These are phyloP conservation scores for Calonectria leucothoes DNA, from an alignment of 2,329 filamentous ascomycete genomes.

Conservation along the genomic window DNA sequence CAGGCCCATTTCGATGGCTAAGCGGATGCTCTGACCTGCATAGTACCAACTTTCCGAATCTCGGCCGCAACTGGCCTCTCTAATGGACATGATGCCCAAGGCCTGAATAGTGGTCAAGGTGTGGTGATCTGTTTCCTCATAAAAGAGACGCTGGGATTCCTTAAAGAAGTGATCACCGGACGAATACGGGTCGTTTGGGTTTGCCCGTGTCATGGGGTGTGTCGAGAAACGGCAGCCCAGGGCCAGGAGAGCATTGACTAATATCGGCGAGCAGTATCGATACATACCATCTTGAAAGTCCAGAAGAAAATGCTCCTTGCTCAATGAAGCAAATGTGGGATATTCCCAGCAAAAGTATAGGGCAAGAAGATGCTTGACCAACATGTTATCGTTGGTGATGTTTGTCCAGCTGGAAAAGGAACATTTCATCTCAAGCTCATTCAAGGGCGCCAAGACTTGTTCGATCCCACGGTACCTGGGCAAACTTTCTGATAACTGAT, in stretches of 20 bases:
- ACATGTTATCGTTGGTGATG: conserved; percentile 66
- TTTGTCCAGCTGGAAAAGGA: conserved; percentile 67
- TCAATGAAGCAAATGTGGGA: conserved; percentile 78
- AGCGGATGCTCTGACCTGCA: conserved; percentile 76
- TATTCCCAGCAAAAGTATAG: conserved; percentile 83
- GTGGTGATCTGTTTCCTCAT: conserved; percentile 68
- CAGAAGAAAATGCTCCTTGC: conserved; percentile 75
- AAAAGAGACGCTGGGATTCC: conserved; percentile 72
- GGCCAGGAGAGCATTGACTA: conserved; percentile 74
- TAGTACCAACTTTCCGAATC: conserved; percentile 81
- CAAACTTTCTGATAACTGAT: conserved; percentile 45
- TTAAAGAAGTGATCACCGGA: conserved; percentile 82
- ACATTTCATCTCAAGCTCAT: conserved; percentile 56
- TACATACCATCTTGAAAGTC: conserved; percentile 71
- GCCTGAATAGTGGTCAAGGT: conserved; percentile 79
- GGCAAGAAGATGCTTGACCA: conserved; percentile 73
- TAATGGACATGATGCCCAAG: conserved; percentile 79
- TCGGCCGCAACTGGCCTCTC: conserved; percentile 78
- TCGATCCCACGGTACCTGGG: conserved; percentile 56
- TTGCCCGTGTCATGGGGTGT: conserved; percentile 71
- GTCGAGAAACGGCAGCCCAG: conserved; percentile 77
- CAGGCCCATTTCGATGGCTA: conserved; percentile 78
- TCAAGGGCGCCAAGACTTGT: conserved; percentile 60
- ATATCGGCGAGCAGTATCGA: conserved; percentile 75
- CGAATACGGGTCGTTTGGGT: conserved; percentile 70